Evolutionary conservation across 257 asterid genomes (phyloP).

Genomic region (Fraxinus anomala): DNA sequence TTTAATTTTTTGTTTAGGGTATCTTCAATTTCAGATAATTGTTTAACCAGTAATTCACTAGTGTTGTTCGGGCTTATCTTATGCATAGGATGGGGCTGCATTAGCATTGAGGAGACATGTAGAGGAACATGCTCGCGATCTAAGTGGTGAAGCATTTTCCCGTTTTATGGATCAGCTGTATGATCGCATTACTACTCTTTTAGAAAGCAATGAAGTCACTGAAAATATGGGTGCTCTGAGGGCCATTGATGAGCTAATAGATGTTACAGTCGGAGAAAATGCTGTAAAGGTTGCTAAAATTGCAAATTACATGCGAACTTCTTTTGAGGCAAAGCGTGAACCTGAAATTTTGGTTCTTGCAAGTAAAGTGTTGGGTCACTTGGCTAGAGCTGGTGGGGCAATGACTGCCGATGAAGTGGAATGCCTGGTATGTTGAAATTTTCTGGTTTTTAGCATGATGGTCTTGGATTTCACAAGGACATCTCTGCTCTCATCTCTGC

Average conservation of each 20-base stretch:
- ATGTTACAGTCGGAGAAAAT: constrained; percentile 83
- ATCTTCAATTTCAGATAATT: neutral
- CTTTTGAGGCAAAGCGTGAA: constrained; percentile 87
- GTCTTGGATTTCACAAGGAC: neutral
- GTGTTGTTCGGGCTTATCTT: constrained; percentile 19
- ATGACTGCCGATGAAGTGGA: constrained; percentile 99
- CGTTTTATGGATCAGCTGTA: constrained; percentile 92
- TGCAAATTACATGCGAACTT: constrained; percentile 81
- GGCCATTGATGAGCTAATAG: constrained; percentile 95
- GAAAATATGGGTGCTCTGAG: constrained; percentile 94
- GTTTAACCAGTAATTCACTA: neutral
- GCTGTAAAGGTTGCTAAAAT: constrained; percentile 86
- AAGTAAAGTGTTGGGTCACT: constrained; percentile 91
- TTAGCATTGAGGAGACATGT: constrained; percentile 69
- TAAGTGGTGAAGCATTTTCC: constrained; percentile 76
- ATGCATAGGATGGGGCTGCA: constrained; percentile 80
- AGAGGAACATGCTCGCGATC: constrained; percentile 93
- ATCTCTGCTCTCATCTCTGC: constrained; percentile 33
- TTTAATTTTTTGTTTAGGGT: neutral
- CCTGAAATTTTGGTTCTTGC: constrained; percentile 84
- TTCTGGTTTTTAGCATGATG: constrained; percentile 18
- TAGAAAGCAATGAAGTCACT: constrained; percentile 83
- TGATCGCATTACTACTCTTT: constrained; percentile 70
- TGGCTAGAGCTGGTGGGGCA: constrained; percentile 99
- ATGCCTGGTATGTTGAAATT: constrained; percentile 62